phyloP scores from a whole-genome alignment of 2,329 filamentous ascomycete species.

The Mycogone perniciosa region DNA sequence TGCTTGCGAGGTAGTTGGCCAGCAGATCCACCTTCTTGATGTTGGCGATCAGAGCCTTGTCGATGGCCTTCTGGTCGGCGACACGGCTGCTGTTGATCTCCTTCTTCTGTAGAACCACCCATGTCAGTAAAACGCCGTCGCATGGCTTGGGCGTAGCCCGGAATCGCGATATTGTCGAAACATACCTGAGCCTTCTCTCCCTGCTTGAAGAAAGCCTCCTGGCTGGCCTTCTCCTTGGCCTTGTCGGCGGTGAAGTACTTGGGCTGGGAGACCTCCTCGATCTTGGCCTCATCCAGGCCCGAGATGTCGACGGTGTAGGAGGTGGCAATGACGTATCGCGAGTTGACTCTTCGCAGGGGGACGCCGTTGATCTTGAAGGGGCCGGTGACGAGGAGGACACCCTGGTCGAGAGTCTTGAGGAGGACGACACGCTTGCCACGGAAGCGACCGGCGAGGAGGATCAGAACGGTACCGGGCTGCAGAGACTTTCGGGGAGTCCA shows the following conservation, averaged over 20 bases:
- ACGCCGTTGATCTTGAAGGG: constrained; percentile 99
- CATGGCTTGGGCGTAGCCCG: not conserved
- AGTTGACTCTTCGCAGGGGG: constrained; percentile 88
- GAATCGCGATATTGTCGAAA: constrained; percentile 4
- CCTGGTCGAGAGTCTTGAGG: constrained; percentile 95
- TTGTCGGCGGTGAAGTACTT: constrained; percentile 98
- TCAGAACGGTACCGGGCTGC: constrained; percentile 91
- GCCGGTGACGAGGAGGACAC: constrained; percentile 96
- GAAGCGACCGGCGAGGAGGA: constrained; percentile 98
- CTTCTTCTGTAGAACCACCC: constrained; percentile 71
- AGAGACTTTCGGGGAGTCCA: constrained; percentile 84
- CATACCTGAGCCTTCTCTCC: constrained; percentile 94
- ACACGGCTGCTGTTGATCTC: constrained; percentile 84
- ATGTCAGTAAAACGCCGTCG: constrained; percentile 18
- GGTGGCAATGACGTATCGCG: constrained; percentile 89
- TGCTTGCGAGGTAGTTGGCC: constrained; percentile 85
- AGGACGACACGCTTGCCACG: constrained; percentile 99
- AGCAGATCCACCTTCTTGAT: constrained; percentile 99
- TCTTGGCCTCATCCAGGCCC: constrained; percentile 86
- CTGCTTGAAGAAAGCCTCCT: constrained; percentile 99
- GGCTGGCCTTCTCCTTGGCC: constrained; percentile 86
- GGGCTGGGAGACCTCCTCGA: constrained; percentile 64
- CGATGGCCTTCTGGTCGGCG: constrained; percentile 96
- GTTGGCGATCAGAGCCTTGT: constrained; percentile 89
- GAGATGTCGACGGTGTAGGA: constrained; percentile 77